These are phyloP conservation scores for Xylaria scruposa DNA, from an alignment of 495 filamentous ascomycete species.

Conservation along the genomic window DNA sequence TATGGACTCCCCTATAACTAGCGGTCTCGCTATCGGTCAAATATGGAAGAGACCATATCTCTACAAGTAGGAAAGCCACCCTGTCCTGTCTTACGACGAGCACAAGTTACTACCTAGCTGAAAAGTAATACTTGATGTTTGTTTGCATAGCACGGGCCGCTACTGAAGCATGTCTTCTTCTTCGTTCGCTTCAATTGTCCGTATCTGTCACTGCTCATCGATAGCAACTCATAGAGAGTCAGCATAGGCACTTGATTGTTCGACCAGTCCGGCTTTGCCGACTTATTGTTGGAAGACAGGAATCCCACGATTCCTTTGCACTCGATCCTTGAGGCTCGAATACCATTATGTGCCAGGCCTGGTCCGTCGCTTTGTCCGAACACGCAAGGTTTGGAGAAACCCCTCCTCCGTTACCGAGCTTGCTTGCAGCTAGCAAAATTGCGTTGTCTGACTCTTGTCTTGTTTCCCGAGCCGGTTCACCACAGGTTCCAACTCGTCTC, in stretches of 20 bases:
- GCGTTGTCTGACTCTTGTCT: not conserved
- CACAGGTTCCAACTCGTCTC: too few relatives aligned
- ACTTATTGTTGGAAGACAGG: constrained; percentile 10
- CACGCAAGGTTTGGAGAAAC: not conserved
- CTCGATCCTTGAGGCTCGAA: constrained; percentile 2
- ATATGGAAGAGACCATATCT: not conserved
- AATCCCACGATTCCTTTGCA: not conserved
- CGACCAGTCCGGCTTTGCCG: constrained; percentile 11
- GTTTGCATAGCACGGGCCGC: constrained; percentile 23
- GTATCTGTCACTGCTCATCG: constrained; percentile 9
- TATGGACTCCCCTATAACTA: not conserved
- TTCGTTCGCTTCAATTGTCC: constrained; percentile 30
- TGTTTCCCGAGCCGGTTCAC: constrained; percentile 9
- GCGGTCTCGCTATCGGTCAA: not conserved
- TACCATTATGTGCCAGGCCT: not conserved
- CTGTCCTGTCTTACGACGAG: constrained; percentile 3
- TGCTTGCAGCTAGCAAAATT: not conserved
- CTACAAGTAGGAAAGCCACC: not conserved
- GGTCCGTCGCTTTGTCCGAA: constrained; percentile 9
- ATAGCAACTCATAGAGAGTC: not conserved
- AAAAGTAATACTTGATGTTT: constrained; percentile 19
- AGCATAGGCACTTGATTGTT: not conserved
- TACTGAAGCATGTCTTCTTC: not conserved
- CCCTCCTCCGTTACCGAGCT: not conserved
- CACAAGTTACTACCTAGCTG: not conserved